Percentiles rank a stretch among this genome's conserved stretches.
Evolutionary conservation across 805 yeast genomes (phyloP).

Genomic region (Jamesozyma spencerorum): DNA sequence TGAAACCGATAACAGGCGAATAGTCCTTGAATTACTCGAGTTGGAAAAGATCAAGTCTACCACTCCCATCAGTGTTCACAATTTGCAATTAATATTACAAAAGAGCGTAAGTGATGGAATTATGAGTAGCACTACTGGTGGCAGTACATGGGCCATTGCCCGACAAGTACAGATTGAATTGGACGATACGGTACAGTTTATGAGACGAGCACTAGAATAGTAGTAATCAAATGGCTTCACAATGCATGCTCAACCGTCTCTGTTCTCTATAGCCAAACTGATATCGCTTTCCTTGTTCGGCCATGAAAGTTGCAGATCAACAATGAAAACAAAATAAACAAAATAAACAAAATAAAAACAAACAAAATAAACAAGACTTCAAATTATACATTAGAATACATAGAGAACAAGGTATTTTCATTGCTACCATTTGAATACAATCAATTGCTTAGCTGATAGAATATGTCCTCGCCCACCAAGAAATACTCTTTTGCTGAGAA

Average conservation of each 20-base stretch:
- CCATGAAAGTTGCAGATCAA: too few species aligned
- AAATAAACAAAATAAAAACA: too few species aligned
- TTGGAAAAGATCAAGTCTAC: slow-evolving; percentile 18
- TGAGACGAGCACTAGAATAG: slow-evolving; percentile 28
- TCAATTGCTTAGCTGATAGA: too few species aligned
- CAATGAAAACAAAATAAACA: too few species aligned
- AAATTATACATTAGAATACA: too few species aligned
- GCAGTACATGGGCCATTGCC: slow-evolving; percentile 20
- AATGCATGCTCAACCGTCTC: too few species aligned
- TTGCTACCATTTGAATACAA: too few species aligned
- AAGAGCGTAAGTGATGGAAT: slow-evolving; percentile 25
- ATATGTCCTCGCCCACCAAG: background rate
- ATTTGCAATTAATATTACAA: slow-evolving; percentile 26
- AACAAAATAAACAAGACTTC: too few species aligned
- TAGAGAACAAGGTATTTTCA: too few species aligned
- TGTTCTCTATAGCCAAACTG: too few species aligned
- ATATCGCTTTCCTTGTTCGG: too few species aligned
- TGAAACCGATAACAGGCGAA: slow-evolving; percentile 1
- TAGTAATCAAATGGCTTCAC: too few species aligned
- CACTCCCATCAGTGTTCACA: slow-evolving; percentile 26
- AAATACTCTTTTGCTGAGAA: slow-evolving; percentile 12
- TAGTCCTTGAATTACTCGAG: slow-evolving; percentile 11
- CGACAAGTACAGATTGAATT: slow-evolving; percentile 24
- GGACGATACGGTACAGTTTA: slow-evolving; percentile 29
- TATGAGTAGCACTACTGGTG: slow-evolving; percentile 19